Percentiles rank a stretch among this genome's conserved stretches.
Evolutionary conservation across 257 asterid genomes (phyloP).

Genomic region (Paraleonurus japonicus): DNA sequence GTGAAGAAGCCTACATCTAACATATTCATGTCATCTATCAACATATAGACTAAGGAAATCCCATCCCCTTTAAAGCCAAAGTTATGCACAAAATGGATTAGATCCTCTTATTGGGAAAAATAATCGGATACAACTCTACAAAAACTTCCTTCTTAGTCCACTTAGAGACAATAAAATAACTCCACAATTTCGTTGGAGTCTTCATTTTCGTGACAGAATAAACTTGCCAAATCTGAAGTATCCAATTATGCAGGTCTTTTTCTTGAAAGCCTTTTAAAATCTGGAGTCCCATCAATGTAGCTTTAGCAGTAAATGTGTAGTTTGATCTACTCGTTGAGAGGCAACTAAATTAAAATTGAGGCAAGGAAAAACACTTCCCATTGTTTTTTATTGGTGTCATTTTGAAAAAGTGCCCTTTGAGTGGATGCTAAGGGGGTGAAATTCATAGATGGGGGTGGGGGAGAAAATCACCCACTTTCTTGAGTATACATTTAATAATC

Average conservation of each 20-base stretch:
- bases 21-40: background rate
- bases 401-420: background rate
- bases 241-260: background rate
- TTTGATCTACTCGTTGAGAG: background rate
- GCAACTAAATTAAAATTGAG: background rate
- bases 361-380: background rate
- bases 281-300: background rate
- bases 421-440: background rate
- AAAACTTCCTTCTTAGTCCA: background rate
- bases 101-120: background rate
- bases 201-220: background rate
- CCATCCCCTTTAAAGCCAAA: background rate
- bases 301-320: background rate
- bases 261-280: background rate
- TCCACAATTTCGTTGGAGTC: background rate
- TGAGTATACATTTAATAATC: background rate
- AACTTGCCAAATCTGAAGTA: background rate
- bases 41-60: slow-evolving; percentile 2
- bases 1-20: background rate
- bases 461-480: background rate
- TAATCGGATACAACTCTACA: background rate
- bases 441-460: background rate
- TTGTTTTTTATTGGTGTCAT: background rate
- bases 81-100: background rate
- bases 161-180: background rate